Conservation (phyloP, 1,284 basidiomycete genomes). For the Veloboletus limbatus region DNA sequence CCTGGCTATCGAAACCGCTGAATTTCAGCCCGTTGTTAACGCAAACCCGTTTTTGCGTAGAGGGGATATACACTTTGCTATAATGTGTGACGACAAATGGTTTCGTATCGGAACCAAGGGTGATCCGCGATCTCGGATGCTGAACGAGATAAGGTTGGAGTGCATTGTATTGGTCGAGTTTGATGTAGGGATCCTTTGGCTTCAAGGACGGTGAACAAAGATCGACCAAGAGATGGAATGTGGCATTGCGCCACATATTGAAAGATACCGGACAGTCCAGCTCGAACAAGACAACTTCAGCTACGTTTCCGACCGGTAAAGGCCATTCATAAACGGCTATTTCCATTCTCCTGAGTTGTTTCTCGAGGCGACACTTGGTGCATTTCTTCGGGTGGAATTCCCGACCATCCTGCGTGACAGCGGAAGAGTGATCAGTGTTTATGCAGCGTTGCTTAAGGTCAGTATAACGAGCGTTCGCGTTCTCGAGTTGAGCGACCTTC, state of each 20-base stretch:
- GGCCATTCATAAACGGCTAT: slow-evolving; percentile 51
- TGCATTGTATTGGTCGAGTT: slow-evolving; percentile 12
- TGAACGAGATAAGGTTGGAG: slow-evolving; percentile 12
- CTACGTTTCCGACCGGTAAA: slow-evolving; percentile 33
- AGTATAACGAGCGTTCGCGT: slow-evolving; percentile 17
- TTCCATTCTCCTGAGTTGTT: slow-evolving; percentile 19
- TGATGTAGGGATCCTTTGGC: slow-evolving; percentile 3
- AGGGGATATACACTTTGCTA: slow-evolving; percentile 25
- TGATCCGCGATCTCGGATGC: slow-evolving; percentile 29
- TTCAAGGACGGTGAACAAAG: slow-evolving; percentile 21
- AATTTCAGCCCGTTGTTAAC: slow-evolving; percentile 38
- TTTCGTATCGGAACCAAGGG: slow-evolving; percentile 41
- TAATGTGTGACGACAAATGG: slow-evolving; percentile 42
- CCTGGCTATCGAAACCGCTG: slow-evolving; percentile 18
- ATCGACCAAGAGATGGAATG: slow-evolving; percentile 38
- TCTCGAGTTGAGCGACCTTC: slow-evolving; percentile 29
- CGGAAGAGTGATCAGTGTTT: slow-evolving; percentile 3
- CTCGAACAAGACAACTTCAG: slow-evolving; percentile 44
- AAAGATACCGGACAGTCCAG: slow-evolving; percentile 40
- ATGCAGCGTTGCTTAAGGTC: slow-evolving; percentile 12
- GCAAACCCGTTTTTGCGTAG: slow-evolving; percentile 22
- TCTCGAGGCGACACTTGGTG: slow-evolving; percentile 34
- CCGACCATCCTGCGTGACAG: background rate
- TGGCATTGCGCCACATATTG: slow-evolving; percentile 43
- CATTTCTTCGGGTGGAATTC: slow-evolving; percentile 17